A percentile compares a stretch with the other conserved stretches of the same genome.
Evolutionary conservation across 441 rosid species (phyloP).

Genomic region (Populus tomentosa): DNA sequence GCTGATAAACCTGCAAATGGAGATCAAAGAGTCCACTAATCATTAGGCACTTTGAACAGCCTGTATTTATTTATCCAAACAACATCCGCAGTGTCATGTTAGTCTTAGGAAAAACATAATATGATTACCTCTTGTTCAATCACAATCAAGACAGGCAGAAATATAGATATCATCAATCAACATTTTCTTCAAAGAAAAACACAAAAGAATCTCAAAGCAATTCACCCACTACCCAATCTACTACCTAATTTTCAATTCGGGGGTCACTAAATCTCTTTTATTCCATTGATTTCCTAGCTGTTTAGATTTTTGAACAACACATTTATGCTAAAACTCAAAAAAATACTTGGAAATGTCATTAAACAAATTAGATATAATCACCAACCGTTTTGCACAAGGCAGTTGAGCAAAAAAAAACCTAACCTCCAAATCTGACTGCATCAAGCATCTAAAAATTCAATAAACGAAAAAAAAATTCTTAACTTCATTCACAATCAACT

Average conservation of each 20-base stretch:
- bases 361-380: not conserved
- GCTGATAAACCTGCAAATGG: slow-evolving; percentile 34
- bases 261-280: not conserved
- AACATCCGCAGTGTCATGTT: not conserved
- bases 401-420: slow-evolving; percentile 1
- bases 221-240: slow-evolving; percentile 5
- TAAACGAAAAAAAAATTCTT: slow-evolving; percentile 15
- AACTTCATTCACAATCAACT: slow-evolving; percentile 26
- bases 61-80: not conserved
- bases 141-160: not conserved
- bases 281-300: slow-evolving; percentile 1
- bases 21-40: slow-evolving; percentile 8
- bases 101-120: not conserved
- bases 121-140: not conserved
- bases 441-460: slow-evolving; percentile 18
- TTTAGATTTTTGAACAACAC: not conserved
- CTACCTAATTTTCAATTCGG: not conserved
- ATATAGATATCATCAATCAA: not conserved
- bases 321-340: not conserved
- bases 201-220: not conserved
- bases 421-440: slow-evolving; percentile 8
- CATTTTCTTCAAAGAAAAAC: not conserved
- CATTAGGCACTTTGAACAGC: not conserved
- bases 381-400: slow-evolving; percentile 10
- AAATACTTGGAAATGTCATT: not conserved